Percentiles rank a stretch among this genome's conserved stretches.
Conservation (phyloP, 371 early-diverging fungal genomes). For the Apophysomyces trapeziformis region DNA sequence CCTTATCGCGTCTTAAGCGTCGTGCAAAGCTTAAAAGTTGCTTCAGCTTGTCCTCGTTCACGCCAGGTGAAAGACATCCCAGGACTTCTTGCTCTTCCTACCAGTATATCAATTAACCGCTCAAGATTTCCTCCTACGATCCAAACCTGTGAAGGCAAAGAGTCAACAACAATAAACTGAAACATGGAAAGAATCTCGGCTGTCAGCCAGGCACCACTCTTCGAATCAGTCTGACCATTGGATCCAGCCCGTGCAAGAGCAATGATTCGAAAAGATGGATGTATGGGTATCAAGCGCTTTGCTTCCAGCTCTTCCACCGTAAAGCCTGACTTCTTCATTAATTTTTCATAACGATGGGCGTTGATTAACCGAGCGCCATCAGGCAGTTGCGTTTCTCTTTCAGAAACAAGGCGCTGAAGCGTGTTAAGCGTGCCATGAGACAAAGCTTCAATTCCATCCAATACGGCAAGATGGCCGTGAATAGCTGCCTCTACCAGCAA, state of each 20-base stretch:
- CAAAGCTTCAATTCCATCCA: slow-evolving; percentile 80
- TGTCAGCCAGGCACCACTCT: slow-evolving; percentile 70
- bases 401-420: slow-evolving; percentile 69
- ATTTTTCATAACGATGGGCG: slow-evolving; percentile 58
- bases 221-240: slow-evolving; percentile 46
- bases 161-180: slow-evolving; percentile 72
- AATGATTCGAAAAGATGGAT: slow-evolving; percentile 81
- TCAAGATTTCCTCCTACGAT: neutral
- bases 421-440: slow-evolving; percentile 76
- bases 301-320: slow-evolving; percentile 52
- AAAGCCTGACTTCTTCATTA: slow-evolving; percentile 54
- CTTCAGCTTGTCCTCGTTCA: slow-evolving; percentile 56
- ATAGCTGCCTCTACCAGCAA: slow-evolving; percentile 78
- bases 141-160: slow-evolving; percentile 53
- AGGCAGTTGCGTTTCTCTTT: slow-evolving; percentile 77
- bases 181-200: slow-evolving; percentile 79
- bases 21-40: slow-evolving; percentile 68
- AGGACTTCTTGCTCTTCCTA: slow-evolving; percentile 70
- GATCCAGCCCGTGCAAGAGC: slow-evolving; percentile 69
- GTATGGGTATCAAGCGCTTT: slow-evolving; percentile 63
- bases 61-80: slow-evolving; percentile 66
- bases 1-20: slow-evolving; percentile 65
- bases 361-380: slow-evolving; percentile 71
- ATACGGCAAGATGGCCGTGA: slow-evolving; percentile 71
- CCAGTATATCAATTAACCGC: neutral